These are phyloP conservation scores for Diplocarpon rosae DNA, from an alignment of 2,329 filamentous ascomycete species.

Conservation along the genomic window DNA sequence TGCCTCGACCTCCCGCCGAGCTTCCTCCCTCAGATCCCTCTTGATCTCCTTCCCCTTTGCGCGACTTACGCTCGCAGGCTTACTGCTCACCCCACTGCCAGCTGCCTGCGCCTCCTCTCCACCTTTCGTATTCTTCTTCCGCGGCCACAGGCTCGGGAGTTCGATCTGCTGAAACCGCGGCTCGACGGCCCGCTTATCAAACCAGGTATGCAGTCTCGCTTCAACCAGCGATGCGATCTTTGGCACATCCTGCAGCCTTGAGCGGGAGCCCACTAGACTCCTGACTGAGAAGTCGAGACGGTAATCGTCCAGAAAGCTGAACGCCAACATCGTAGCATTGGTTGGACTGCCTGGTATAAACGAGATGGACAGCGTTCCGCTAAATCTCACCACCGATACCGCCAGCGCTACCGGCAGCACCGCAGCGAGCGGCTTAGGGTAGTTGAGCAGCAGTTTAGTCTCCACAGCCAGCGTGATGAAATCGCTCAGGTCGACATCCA, in stretches of 20 bases:
- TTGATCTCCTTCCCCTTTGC: constrained; percentile 43
- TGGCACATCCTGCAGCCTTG: constrained; percentile 71
- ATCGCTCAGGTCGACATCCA: constrained; percentile 95
- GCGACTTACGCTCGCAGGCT: constrained; percentile 37
- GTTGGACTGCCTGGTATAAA: constrained; percentile 68
- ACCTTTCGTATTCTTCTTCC: constrained; percentile 72
- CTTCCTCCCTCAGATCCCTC: constrained; percentile 40
- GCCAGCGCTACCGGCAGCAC: constrained; percentile 85
- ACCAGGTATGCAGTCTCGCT: constrained; percentile 71
- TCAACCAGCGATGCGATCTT: constrained; percentile 83
- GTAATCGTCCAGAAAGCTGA: constrained; percentile 88
- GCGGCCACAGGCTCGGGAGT: constrained; percentile 70
- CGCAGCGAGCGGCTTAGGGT: constrained; percentile 79
- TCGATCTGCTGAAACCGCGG: constrained; percentile 81
- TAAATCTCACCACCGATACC: constrained; percentile 88
- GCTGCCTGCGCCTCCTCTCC: constrained; percentile 43
- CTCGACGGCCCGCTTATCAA: constrained; percentile 77
- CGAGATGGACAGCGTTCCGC: constrained; percentile 84
- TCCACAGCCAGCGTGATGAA: constrained; percentile 91
- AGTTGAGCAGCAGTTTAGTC: constrained; percentile 89
- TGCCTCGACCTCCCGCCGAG: constrained; percentile 35
- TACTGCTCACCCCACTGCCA: constrained; percentile 1
- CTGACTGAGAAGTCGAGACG: constrained; percentile 72
- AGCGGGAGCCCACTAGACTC: constrained; percentile 69
- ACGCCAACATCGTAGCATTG: constrained; percentile 75